A percentile compares a stretch with the other conserved stretches of the same genome.
These are phyloP conservation scores for Phytophthora fragariae DNA, from an alignment of 352 stramenopile genomes.

Conservation along the genomic window DNA sequence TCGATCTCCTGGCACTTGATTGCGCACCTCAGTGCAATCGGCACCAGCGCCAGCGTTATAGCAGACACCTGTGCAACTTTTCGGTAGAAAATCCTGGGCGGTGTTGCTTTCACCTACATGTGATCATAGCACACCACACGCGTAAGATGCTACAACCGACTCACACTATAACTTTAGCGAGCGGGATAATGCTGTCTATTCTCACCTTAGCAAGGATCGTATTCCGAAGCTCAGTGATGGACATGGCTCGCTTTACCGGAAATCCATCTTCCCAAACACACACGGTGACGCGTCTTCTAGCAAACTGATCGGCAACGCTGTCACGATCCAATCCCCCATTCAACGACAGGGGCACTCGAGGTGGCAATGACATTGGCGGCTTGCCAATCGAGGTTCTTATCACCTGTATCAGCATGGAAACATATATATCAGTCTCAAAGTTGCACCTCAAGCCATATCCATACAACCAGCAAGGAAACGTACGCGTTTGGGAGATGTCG, in stretches of 20 bases:
- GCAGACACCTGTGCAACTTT: conserved; percentile 72
- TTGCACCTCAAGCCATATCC: neutral
- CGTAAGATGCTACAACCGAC: neutral
- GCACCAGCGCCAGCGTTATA: conserved; percentile 65
- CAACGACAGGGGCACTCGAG: conserved; percentile 30
- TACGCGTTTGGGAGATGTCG: conserved; percentile 37
- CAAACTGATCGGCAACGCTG: conserved; percentile 55
- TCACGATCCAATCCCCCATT: conserved; percentile 40
- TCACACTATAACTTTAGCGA: neutral
- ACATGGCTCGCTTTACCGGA: conserved; percentile 79
- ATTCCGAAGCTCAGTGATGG: conserved; percentile 81
- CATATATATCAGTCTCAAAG: conserved; percentile 17
- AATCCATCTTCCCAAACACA: conserved; percentile 80
- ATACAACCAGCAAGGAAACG: conserved; percentile 12
- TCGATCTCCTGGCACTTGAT: conserved; percentile 71
- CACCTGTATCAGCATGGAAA: conserved; percentile 13
- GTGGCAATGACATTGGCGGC: conserved; percentile 41
- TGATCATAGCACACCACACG: neutral
- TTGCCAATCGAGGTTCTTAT: conserved; percentile 22
- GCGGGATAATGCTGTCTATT: neutral
- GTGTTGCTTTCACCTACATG: conserved; percentile 76
- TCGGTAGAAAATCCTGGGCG: conserved; percentile 69
- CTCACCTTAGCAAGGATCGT: conserved; percentile 80
- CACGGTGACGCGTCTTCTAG: conserved; percentile 73
- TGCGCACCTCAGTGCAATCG: conserved; percentile 56